Evolutionary conservation across 371 early-diverging fungal species (phyloP).

Genomic region (Apophysomyces sp.): DNA sequence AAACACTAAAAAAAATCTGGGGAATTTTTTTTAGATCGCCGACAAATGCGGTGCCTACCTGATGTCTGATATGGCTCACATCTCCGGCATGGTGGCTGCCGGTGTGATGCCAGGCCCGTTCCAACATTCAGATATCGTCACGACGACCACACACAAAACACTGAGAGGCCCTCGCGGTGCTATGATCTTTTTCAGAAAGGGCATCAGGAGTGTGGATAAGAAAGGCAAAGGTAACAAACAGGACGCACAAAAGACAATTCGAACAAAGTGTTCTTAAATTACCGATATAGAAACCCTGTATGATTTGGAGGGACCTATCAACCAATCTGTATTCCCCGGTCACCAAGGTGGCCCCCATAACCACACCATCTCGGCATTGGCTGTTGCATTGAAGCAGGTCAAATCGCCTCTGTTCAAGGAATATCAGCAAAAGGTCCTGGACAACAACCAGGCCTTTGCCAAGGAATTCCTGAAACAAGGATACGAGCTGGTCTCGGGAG

Average conservation of each 20-base stretch:
- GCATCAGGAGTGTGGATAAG: constrained; percentile 78
- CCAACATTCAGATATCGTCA: constrained; percentile 96
- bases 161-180: constrained; percentile 99
- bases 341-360: constrained; percentile 99
- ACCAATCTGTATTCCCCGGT: constrained; percentile 98
- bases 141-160: constrained; percentile 99
- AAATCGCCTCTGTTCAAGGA: constrained; percentile 82
- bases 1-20: neutral
- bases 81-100: constrained; percentile 93
- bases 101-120: constrained; percentile 90
- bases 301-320: constrained; percentile 92
- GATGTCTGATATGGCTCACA: constrained; percentile 99
- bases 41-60: constrained; percentile 87
- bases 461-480: constrained; percentile 66
- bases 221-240: constrained; percentile 72
- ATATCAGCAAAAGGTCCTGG: constrained; percentile 89
- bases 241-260: neutral
- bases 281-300: constrained; percentile 64
- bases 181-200: constrained; percentile 98
- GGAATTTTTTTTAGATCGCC: constrained; percentile 64
- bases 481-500: constrained; percentile 90
- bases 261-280: neutral
- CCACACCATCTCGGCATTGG: constrained; percentile 98
- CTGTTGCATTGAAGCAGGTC: constrained; percentile 95
- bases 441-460: constrained; percentile 91